phyloP scores from a whole-genome alignment of 2,329 filamentous ascomycete genomes.

The Pseudogymnoascus sp. region DNA sequence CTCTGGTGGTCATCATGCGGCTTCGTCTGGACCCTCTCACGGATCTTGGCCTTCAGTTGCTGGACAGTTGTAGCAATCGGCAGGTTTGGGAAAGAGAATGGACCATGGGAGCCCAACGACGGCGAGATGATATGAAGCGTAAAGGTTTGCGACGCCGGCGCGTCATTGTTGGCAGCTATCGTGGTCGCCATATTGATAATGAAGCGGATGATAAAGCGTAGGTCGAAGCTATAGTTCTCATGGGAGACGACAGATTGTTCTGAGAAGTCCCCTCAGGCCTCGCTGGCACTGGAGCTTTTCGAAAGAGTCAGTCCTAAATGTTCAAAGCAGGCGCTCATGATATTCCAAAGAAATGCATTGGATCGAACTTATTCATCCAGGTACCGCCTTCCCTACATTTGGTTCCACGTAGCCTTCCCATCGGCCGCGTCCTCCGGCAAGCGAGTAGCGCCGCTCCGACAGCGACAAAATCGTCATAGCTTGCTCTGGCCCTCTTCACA shows the following conservation, averaged over 20 bases:
- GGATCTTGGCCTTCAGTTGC: slow-evolving; percentile 52
- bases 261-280: background rate
- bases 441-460: slow-evolving; percentile 1
- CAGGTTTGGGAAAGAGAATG: slow-evolving; percentile 43
- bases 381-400: slow-evolving; percentile 2
- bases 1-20: slow-evolving; percentile 50
- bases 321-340: background rate
- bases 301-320: background rate
- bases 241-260: background rate
- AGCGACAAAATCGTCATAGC: slow-evolving; percentile 8
- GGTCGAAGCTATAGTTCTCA: background rate
- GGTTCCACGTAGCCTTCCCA: slow-evolving; percentile 9
- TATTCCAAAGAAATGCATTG: slow-evolving; percentile 3
- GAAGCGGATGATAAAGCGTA: background rate
- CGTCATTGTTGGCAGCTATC: background rate
- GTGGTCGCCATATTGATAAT: slow-evolving; percentile 9
- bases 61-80: slow-evolving; percentile 46
- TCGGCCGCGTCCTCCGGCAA: slow-evolving; percentile 5
- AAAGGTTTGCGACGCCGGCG: slow-evolving; percentile 31
- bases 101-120: slow-evolving; percentile 45
- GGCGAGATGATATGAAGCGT: slow-evolving; percentile 55
- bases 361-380: slow-evolving; percentile 6
- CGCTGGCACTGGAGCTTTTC: background rate
- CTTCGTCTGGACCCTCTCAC: slow-evolving; percentile 38
- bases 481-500: background rate